Evolutionary conservation across 129 eudicot genomes (phyloP), one percentile per base, ranked within the genome.

Genomic region (Arctium minus): DNA sequence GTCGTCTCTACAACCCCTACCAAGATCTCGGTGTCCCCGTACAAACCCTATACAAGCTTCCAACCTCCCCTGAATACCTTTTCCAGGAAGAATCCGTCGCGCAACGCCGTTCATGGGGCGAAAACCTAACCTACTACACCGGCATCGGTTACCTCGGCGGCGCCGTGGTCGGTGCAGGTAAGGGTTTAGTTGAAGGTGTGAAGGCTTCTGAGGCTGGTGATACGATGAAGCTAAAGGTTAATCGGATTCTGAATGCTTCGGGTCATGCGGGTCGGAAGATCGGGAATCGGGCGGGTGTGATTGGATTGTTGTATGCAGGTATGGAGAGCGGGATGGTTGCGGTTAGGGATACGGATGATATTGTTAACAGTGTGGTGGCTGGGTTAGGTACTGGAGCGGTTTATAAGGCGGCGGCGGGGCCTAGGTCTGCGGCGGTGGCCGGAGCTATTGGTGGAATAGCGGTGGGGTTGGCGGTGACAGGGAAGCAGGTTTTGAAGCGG

Each of bases 91-190:
- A 95, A 82, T 78, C 99, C 83, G 9, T 87, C 78, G 94, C 88
- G 13, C 97, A 95, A 78, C 97, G 97, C 70, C 94, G 99, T 3
- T 95, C 99, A 10, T 95, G 99, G 99, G 97, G 99, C 3, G 99
- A 95, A 46, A 95, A 95, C 68, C 88, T 95, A 1, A 95, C 99
- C 32, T 95, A 95, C 85, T 95, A 93, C 88, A 95, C 99, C 83
- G 99, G 99, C 3, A 89, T 90, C 79, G 97, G 94, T 9, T 95
- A 95, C 81, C 91, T 92, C 50, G 83, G 88, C 86, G 99, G 99
- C 71, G 90, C 99, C 1, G 76, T 84, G 2, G 48, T 80, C 64
- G 99, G 99, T 18, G 97, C 92, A 76, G 85, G 80, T 13, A 89
- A 84, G 79, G 99, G 99, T 1, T 67, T 93, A n/a, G 53, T 73